These are phyloP conservation scores for Iris macrosiphon DNA, from an alignment of 106 monocot genomes.

Conservation along the genomic window DNA sequence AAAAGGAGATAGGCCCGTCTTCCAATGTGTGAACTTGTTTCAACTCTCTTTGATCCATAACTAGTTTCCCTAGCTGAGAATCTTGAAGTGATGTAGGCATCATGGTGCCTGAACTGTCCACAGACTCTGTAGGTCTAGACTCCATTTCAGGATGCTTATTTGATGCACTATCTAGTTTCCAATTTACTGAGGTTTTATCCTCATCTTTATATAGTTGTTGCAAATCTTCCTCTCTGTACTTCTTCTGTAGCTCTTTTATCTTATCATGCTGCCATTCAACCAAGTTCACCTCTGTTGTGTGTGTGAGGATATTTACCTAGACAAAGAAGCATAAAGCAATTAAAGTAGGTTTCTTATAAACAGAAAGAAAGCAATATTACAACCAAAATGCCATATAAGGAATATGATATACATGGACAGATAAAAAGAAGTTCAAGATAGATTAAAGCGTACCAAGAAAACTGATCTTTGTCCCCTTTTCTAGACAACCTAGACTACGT, in stretches of 20 bases:
- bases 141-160: background rate
- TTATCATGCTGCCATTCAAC: constrained; percentile 21
- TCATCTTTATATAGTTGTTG: constrained; percentile 20
- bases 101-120: background rate
- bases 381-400: too few relatives aligned
- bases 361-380: background rate
- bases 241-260: constrained; percentile 25
- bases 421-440: background rate
- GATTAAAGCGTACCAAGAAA: too few relatives aligned
- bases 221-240: constrained; percentile 22
- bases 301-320: constrained; percentile 39
- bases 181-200: background rate
- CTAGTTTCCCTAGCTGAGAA: background rate
- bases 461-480: too few relatives aligned
- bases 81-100: background rate
- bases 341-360: background rate
- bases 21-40: background rate
- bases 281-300: constrained; percentile 24
- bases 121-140: background rate
- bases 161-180: background rate
- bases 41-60: background rate
- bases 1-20: background rate
- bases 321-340: background rate
- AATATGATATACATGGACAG: background rate
- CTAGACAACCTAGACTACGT: too few relatives aligned